Percentiles rank a stretch among this genome's conserved stretches.
These are phyloP conservation scores for Myriosclerotinia scirpicola DNA, from an alignment of 2,329 filamentous ascomycete genomes.

Conservation along the genomic window DNA sequence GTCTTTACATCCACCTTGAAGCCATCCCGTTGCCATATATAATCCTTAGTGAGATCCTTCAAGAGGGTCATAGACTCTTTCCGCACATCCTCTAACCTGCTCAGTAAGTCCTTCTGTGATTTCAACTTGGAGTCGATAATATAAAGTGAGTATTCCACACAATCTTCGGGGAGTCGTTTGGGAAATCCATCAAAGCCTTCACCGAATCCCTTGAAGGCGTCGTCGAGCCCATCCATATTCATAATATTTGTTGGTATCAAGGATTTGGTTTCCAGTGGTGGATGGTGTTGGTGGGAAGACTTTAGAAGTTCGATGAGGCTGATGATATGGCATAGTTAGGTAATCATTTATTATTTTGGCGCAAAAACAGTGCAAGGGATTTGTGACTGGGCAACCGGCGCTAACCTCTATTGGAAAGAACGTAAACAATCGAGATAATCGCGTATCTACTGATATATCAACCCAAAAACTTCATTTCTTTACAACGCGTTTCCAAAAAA, in stretches of 20 bases:
- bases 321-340: not conserved
- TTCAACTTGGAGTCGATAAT: slow-evolving; percentile 60
- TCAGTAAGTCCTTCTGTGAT: slow-evolving; percentile 55
- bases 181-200: slow-evolving; percentile 60
- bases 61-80: slow-evolving; percentile 64
- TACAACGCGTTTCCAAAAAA: not conserved
- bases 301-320: slow-evolving; percentile 8
- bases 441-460: slow-evolving; percentile 30
- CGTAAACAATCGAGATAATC: slow-evolving; percentile 34
- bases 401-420: slow-evolving; percentile 27
- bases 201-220: slow-evolving; percentile 64
- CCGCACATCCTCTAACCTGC: slow-evolving; percentile 69
- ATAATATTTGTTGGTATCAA: not conserved
- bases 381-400: slow-evolving; percentile 13
- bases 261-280: not conserved
- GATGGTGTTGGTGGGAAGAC: not conserved
- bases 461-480: slow-evolving; percentile 17
- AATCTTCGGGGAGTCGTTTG: slow-evolving; percentile 74
- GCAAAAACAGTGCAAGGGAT: slow-evolving; percentile 1
- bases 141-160: slow-evolving; percentile 81
- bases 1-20: slow-evolving; percentile 65
- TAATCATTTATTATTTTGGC: not conserved
- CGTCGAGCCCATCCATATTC: slow-evolving; percentile 45
- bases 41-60: slow-evolving; percentile 69
- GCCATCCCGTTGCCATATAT: slow-evolving; percentile 91